A percentile compares a stretch with the other conserved stretches of the same genome.
These are phyloP conservation scores for Podospora comata DNA, from an alignment of 495 filamentous ascomycete genomes.

Conservation along the genomic window DNA sequence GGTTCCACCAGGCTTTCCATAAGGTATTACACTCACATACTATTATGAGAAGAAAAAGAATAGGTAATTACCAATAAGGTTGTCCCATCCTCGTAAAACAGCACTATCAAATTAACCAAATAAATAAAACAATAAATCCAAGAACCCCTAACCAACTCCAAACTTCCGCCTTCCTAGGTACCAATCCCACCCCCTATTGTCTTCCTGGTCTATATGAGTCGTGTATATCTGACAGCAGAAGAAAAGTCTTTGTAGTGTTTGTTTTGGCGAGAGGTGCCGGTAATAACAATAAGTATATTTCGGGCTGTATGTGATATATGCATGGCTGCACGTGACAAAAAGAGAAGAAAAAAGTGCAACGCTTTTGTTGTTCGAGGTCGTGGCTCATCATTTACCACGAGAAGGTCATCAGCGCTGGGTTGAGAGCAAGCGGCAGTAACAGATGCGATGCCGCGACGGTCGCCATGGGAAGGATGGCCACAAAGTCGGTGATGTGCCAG, in stretches of 20 bases:
- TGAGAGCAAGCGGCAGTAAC: conserved; percentile 67
- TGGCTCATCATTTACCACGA: conserved; percentile 54
- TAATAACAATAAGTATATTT: background rate
- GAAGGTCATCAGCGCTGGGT: conserved; percentile 79
- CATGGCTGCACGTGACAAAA: conserved; percentile 1
- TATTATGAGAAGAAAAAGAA: background rate
- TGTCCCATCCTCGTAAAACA: background rate
- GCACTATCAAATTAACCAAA: background rate
- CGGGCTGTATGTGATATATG: background rate
- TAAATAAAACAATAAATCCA: background rate
- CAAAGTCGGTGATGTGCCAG: conserved; percentile 72
- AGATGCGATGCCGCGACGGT: conserved; percentile 68
- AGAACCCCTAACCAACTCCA: background rate
- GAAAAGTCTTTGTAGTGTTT: background rate
- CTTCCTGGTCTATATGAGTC: background rate
- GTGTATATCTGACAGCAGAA: background rate
- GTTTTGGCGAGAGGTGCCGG: background rate
- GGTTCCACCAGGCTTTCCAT: background rate
- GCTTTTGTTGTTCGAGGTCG: background rate
- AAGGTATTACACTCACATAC: background rate
- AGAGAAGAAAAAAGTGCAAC: conserved; percentile 1
- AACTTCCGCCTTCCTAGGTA: background rate
- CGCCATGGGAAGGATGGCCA: conserved; percentile 77
- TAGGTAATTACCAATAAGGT: background rate
- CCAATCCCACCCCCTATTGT: background rate